phyloP scores from a whole-genome alignment of 2,329 filamentous ascomycete genomes.

The Ophiostoma ips region DNA sequence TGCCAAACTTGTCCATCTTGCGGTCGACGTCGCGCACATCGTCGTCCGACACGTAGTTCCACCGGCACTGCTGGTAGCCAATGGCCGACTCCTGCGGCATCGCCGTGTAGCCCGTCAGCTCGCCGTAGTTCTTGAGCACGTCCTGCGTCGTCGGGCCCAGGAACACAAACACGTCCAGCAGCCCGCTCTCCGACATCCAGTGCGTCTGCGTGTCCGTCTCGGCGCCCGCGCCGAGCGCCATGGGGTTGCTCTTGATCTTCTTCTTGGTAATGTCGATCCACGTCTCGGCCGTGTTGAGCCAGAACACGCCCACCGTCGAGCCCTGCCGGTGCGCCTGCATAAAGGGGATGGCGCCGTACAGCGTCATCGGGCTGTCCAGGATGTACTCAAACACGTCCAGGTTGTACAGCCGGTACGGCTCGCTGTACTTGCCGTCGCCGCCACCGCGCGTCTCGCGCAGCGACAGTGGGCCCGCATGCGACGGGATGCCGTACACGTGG shows the following conservation, averaged over 20 bases:
- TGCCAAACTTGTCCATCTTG: conserved; percentile 89
- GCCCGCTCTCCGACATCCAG: conserved; percentile 88
- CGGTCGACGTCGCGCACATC: conserved; percentile 94
- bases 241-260: conserved; percentile 58
- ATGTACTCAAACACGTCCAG: conserved; percentile 97
- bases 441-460: conserved; percentile 85
- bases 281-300: conserved; percentile 93
- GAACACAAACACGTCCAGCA: conserved; percentile 89
- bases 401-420: conserved; percentile 93
- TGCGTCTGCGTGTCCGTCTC: conserved; percentile 77
- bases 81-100: conserved; percentile 87
- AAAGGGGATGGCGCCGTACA: conserved; percentile 93
- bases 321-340: conserved; percentile 95
- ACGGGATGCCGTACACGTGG: conserved; percentile 87
- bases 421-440: conserved; percentile 67
- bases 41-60: conserved; percentile 96
- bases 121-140: conserved; percentile 67
- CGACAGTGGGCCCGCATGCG: conserved; percentile 78
- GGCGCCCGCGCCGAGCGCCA: conserved; percentile 54
- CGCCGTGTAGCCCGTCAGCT: conserved; percentile 82
- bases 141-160: conserved; percentile 77
- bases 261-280: conserved; percentile 91
- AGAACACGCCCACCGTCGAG: conserved; percentile 91
- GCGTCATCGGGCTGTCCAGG: conserved; percentile 92
- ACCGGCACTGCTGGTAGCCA: conserved; percentile 93